A percentile compares a stretch with the other conserved stretches of the same genome.
phyloP scores from a whole-genome alignment of 352 stramenopile genomes.

The Pythium sp. region DNA sequence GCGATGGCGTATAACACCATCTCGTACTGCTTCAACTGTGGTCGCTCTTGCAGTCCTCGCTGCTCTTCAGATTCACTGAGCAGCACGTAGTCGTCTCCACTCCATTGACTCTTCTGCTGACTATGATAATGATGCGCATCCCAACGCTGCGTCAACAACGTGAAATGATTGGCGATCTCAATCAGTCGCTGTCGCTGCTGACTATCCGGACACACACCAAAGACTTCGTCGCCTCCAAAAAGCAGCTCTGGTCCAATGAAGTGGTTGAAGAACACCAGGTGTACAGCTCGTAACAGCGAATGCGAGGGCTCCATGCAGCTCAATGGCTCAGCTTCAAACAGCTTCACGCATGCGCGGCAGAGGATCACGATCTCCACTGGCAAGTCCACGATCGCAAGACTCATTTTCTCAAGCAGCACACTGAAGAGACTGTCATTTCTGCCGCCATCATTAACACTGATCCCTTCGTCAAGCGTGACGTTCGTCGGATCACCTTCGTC shows the following conservation, averaged over 20 bases:
- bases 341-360: slow-evolving; percentile 34
- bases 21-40: slow-evolving; percentile 14
- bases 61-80: not conserved
- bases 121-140: not conserved
- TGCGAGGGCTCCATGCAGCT: not conserved
- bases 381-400: slow-evolving; percentile 22
- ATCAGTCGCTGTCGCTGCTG: slow-evolving; percentile 18
- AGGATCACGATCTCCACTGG: slow-evolving; percentile 54
- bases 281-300: slow-evolving; percentile 25
- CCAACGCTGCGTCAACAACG: slow-evolving; percentile 8
- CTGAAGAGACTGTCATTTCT: not conserved
- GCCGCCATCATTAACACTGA: not conserved
- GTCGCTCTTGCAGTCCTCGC: not conserved
- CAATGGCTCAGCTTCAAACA: slow-evolving; percentile 17
- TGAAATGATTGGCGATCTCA: slow-evolving; percentile 16
- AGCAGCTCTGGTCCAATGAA: slow-evolving; percentile 51
- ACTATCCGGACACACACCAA: slow-evolving; percentile 10
- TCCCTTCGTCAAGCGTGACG: not conserved
- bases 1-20: slow-evolving; percentile 13
- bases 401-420: slow-evolving; percentile 30
- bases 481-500: not conserved
- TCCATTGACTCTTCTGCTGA: not conserved
- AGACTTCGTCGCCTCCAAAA: slow-evolving; percentile 21
- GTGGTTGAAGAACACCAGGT: slow-evolving; percentile 78
- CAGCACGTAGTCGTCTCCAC: not conserved